Conservation (phyloP, 208 protist species). For the Leptomonas pyrrhocoris region DNA sequence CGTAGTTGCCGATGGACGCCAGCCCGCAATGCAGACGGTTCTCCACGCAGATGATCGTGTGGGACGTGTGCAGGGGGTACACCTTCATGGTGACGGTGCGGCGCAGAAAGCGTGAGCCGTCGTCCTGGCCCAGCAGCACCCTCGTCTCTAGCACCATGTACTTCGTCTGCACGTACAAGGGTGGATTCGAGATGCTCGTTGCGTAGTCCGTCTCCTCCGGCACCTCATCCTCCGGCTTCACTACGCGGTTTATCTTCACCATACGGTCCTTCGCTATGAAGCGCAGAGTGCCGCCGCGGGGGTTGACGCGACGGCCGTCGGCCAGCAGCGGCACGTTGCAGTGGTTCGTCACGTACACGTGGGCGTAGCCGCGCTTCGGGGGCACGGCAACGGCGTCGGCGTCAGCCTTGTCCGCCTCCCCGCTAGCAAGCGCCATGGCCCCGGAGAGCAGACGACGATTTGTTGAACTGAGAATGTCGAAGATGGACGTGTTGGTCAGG, state of each 20-base stretch:
- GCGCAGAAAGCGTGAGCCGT: slow-evolving; percentile 44
- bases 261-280: slow-evolving; percentile 37
- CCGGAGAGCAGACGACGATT: slow-evolving; percentile 11
- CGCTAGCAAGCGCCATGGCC: background rate
- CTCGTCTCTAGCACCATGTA: slow-evolving; percentile 67
- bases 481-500: slow-evolving; percentile 32
- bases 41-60: slow-evolving; percentile 77
- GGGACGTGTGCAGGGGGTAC: slow-evolving; percentile 66
- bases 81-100: slow-evolving; percentile 63
- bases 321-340: slow-evolving; percentile 48
- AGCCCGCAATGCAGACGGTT: slow-evolving; percentile 66
- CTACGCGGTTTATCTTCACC: slow-evolving; percentile 34
- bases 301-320: slow-evolving; percentile 34
- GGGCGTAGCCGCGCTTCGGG: slow-evolving; percentile 38
- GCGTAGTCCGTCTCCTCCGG: slow-evolving; percentile 34
- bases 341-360: slow-evolving; percentile 59
- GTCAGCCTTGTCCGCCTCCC: slow-evolving; percentile 4
- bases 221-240: slow-evolving; percentile 18
- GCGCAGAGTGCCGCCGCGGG: slow-evolving; percentile 48
- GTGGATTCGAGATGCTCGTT: slow-evolving; percentile 56
- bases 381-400: background rate
- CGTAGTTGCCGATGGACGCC: slow-evolving; percentile 26
- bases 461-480: slow-evolving; percentile 32
- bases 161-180: slow-evolving; percentile 55
- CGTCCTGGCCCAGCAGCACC: slow-evolving; percentile 41